Evolutionary conservation across 1,284 basidiomycete genomes (phyloP).

Genomic region (Mycosarcoma mackinlayi): DNA sequence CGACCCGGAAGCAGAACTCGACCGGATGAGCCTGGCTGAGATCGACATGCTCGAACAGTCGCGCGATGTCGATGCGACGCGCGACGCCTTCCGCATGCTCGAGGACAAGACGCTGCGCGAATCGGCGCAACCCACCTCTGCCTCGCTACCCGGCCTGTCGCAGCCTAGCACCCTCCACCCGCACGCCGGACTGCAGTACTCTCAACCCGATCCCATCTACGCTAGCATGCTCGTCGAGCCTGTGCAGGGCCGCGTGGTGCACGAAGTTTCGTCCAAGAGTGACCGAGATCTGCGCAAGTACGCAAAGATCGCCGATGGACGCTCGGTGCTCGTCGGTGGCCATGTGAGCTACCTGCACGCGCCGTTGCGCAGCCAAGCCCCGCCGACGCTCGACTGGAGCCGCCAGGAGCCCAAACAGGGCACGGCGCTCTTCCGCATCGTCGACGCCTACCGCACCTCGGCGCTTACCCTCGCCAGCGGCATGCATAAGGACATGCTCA

Average conservation of each 20-base stretch:
- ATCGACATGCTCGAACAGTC: conserved; percentile 50
- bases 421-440: conserved; percentile 43
- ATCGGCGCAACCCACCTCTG: conserved; percentile 3
- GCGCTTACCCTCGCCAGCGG: conserved; percentile 22
- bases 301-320: conserved; percentile 31
- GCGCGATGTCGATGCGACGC: conserved; percentile 39
- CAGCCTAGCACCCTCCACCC: conserved; percentile 54
- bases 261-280: conserved; percentile 31
- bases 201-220: conserved; percentile 62
- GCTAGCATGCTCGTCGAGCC: conserved; percentile 51
- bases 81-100: conserved; percentile 40
- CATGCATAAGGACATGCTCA: conserved; percentile 43
- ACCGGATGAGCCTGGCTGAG: conserved; percentile 36
- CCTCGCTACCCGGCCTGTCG: conserved; percentile 24
- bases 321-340: conserved; percentile 40
- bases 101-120: conserved; percentile 20
- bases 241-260: conserved; percentile 53
- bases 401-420: conserved; percentile 38
- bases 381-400: conserved; percentile 45
- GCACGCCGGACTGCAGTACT: conserved; percentile 61
- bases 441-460: conserved; percentile 39
- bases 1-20: conserved; percentile 48
- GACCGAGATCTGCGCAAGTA: conserved; percentile 21
- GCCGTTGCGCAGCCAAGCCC: conserved; percentile 31
- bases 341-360: conserved; percentile 41